Evolutionary conservation across 164 flowering plant species (phyloP).

Genomic region (Vitis riparia): DNA sequence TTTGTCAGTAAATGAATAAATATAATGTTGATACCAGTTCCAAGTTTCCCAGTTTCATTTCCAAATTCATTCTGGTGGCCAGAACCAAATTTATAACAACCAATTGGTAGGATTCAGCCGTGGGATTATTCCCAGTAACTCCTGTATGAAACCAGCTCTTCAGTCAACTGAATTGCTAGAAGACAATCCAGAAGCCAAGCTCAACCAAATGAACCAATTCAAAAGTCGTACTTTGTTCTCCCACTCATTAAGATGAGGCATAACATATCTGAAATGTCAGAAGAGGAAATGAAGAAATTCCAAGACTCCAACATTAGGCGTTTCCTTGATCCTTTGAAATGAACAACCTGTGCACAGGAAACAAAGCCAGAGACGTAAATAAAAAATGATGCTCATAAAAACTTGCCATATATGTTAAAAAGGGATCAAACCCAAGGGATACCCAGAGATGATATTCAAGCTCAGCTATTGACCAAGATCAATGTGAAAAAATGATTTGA

Average conservation of each 20-base stretch:
- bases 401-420: too few relatives aligned
- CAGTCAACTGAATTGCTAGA: background rate
- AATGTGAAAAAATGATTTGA: too few relatives aligned
- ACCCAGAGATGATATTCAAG: background rate
- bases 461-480: background rate
- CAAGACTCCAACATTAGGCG: conserved; percentile 96
- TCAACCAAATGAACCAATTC: conserved; percentile 6
- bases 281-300: conserved; percentile 66
- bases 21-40: too few relatives aligned
- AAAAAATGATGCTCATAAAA: too few relatives aligned
- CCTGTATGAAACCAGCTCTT: too few relatives aligned
- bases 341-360: conserved; percentile 66
- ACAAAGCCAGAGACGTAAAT: background rate
- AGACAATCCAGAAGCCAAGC: background rate
- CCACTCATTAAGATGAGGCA: conserved; percentile 87
- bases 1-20: too few relatives aligned
- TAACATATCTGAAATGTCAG: conserved; percentile 66
- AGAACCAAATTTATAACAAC: too few relatives aligned
- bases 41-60: too few relatives aligned
- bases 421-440: background rate
- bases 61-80: too few relatives aligned
- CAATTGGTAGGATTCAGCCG: too few relatives aligned
- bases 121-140: too few relatives aligned
- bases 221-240: conserved; percentile 85
- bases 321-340: conserved; percentile 97